phyloP scores from a whole-genome alignment of 2,329 filamentous ascomycete genomes.

The Biscogniauxia marginata region DNA sequence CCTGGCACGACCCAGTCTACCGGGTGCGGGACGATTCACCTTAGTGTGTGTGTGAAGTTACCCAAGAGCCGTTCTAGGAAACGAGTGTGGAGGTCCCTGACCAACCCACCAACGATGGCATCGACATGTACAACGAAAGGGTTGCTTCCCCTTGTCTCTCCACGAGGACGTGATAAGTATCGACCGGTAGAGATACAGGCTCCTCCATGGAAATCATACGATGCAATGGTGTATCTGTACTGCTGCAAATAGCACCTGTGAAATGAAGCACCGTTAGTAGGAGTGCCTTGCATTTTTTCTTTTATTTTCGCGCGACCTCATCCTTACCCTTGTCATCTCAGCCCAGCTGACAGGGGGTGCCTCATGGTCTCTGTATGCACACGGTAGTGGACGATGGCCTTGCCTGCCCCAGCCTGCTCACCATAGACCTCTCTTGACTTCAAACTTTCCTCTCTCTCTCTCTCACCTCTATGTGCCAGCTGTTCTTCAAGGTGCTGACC shows the following conservation, averaged over 20 bases:
- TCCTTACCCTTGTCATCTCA: slow-evolving; percentile 3
- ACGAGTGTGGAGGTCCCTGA: slow-evolving; percentile 6
- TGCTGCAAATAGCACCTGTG: slow-evolving; percentile 8
- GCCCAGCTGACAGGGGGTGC: slow-evolving; percentile 4
- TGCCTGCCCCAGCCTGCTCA: slow-evolving; percentile 2
- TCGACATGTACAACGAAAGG: neutral
- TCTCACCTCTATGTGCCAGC: slow-evolving; percentile 8
- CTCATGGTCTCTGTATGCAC: neutral
- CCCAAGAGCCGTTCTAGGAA: slow-evolving; percentile 4
- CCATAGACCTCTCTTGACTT: neutral
- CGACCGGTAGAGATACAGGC: slow-evolving; percentile 5
- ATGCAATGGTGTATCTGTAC: slow-evolving; percentile 8
- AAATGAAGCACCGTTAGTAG: slow-evolving; percentile 6
- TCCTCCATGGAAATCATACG: slow-evolving; percentile 1
- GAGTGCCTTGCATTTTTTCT: slow-evolving; percentile 4
- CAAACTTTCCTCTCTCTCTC: neutral
- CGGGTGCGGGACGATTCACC: slow-evolving; percentile 20
- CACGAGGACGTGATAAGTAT: neutral
- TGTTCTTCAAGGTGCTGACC: slow-evolving; percentile 25
- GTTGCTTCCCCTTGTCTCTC: neutral
- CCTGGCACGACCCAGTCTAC: slow-evolving; percentile 23
- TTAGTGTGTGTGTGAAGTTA: slow-evolving; percentile 2
- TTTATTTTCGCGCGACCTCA: slow-evolving; percentile 1
- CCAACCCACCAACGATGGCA: slow-evolving; percentile 2
- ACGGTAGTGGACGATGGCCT: neutral